Evolutionary conservation across 306 rosid genomes (phyloP).

Genomic region (Fragaria nilgerrensis): DNA sequence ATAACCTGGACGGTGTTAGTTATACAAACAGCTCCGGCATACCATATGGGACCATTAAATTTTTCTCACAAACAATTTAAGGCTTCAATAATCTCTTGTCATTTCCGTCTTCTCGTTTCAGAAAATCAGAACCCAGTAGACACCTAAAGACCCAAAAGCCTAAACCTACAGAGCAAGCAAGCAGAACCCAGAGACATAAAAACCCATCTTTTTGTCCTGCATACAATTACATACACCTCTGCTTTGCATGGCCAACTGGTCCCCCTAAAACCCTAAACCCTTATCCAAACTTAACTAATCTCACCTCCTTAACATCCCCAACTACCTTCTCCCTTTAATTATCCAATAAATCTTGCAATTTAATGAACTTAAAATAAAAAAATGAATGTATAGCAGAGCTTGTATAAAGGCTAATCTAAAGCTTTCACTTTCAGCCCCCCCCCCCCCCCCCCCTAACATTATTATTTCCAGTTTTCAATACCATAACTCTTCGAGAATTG

Average conservation of each 20-base stretch:
- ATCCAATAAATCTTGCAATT: constrained; percentile 1
- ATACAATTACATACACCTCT: constrained; percentile 44
- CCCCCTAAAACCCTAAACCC: constrained; percentile 16
- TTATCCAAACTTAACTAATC: constrained; percentile 9
- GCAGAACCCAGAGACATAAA: not conserved
- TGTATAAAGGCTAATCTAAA: constrained; percentile 29
- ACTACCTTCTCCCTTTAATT: constrained; percentile 26
- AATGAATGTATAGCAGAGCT: constrained; percentile 12
- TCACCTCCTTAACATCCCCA: constrained; percentile 25
- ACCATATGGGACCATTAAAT: not conserved
- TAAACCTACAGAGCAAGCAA: constrained; percentile 25
- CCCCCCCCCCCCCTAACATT: constrained; percentile 33
- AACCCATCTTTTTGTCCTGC: constrained; percentile 46
- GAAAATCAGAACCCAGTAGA: not conserved
- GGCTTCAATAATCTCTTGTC: not conserved
- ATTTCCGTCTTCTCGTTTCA: constrained; percentile 20
- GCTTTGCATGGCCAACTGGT: constrained; percentile 35
- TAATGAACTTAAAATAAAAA: constrained; percentile 1
- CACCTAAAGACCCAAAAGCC: constrained; percentile 17
- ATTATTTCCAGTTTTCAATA: constrained; percentile 55
- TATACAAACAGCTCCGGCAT: not conserved
- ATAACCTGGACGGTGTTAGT: too few species aligned
- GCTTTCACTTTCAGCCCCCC: constrained; percentile 47
- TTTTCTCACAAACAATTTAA: not conserved
- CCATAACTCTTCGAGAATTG: constrained; percentile 64